A percentile compares a stretch with the other conserved stretches of the same genome.
Evolutionary conservation across 371 early-diverging fungal species (phyloP).

Genomic region (Apophysomyces ossiformis): DNA sequence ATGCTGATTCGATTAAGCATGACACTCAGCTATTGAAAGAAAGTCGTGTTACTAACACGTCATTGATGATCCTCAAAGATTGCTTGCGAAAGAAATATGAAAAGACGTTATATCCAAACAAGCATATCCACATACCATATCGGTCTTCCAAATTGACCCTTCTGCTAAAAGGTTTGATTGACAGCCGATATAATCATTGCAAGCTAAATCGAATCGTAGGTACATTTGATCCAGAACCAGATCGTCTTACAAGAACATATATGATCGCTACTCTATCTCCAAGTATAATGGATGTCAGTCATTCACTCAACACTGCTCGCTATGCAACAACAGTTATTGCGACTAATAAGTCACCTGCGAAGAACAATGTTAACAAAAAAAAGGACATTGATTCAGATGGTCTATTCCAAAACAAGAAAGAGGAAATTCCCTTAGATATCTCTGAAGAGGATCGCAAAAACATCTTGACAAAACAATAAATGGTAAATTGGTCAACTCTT

Average conservation of each 20-base stretch:
- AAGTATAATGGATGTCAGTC: slow-evolving; percentile 9
- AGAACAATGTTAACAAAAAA: neutral
- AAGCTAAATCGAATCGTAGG: slow-evolving; percentile 3
- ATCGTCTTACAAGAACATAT: neutral
- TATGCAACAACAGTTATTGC: slow-evolving; percentile 10
- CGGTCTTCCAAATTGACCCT: slow-evolving; percentile 97
- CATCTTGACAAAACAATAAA: neutral
- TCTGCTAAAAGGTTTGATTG: slow-evolving; percentile 68
- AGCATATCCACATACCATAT: slow-evolving; percentile 86
- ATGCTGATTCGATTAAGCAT: slow-evolving; percentile 81
- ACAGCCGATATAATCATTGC: neutral
- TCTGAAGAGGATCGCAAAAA: neutral
- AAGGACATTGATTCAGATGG: slow-evolving; percentile 1
- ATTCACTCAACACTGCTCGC: slow-evolving; percentile 10
- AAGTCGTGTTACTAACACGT: slow-evolving; percentile 97
- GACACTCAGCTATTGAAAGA: slow-evolving; percentile 93
- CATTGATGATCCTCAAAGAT: slow-evolving; percentile 90
- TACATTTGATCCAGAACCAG: slow-evolving; percentile 1
- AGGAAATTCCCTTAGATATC: slow-evolving; percentile 4
- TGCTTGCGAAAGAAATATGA: slow-evolving; percentile 76
- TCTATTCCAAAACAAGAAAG: slow-evolving; percentile 6
- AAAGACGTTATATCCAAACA: slow-evolving; percentile 46
- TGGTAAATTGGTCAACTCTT: no score
- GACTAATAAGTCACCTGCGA: neutral
- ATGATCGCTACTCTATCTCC: slow-evolving; percentile 9